phyloP scores from a whole-genome alignment of 208 protist species.

The Naegleria fowleri region DNA sequence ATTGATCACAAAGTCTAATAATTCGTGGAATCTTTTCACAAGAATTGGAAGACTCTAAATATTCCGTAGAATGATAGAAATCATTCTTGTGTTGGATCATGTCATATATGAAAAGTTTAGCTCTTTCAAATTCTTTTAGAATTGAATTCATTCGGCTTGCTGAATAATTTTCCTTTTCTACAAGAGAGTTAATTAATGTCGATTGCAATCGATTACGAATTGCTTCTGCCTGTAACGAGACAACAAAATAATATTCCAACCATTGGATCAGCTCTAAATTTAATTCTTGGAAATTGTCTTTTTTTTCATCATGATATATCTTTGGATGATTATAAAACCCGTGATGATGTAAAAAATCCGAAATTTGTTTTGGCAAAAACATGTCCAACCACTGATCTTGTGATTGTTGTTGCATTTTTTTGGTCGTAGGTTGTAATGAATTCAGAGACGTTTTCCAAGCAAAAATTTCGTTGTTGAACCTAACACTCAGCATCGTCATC shows the following conservation, averaged over 20 bases:
- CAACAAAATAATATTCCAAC: not conserved
- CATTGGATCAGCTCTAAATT: not conserved
- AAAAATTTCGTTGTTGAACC: too few species aligned
- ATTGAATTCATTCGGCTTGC: not conserved
- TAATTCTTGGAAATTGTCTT: too few species aligned
- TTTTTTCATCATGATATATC: too few species aligned
- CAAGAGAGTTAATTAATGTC: not conserved
- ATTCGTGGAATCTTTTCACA: not conserved
- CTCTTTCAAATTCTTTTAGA: not conserved
- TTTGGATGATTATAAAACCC: too few species aligned
- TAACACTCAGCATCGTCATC: too few species aligned
- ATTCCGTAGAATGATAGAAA: not conserved
- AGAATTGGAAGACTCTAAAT: not conserved
- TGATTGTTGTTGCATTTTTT: too few species aligned
- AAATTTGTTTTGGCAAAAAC: too few species aligned
- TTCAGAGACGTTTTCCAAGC: too few species aligned
- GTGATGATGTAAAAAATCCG: too few species aligned
- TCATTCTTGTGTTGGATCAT: not conserved
- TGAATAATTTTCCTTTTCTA: not conserved
- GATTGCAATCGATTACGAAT: not conserved
- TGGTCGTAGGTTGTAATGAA: too few species aligned
- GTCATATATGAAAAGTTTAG: not conserved
- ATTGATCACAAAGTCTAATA: not conserved
- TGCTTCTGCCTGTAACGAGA: not conserved
- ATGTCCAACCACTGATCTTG: too few species aligned